Evolutionary conservation across 495 filamentous ascomycete genomes (phyloP).

Genomic region (Cudoniella acicularis): DNA sequence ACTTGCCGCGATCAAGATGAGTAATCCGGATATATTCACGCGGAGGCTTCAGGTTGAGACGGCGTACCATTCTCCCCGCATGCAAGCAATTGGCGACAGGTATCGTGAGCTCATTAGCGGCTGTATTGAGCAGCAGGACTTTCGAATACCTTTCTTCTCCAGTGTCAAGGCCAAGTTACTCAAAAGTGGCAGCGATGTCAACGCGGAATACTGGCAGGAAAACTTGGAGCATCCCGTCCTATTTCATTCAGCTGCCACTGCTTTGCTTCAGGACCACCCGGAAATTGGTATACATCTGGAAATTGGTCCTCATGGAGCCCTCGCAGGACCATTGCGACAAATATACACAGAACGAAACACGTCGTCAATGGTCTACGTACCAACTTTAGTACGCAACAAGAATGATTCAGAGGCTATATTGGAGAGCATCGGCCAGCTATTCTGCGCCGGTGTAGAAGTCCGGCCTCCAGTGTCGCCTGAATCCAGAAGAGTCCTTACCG

Average conservation of each 20-base stretch:
- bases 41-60: slow-evolving; percentile 46
- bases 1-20: slow-evolving; percentile 37
- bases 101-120: not conserved
- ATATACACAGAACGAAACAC: no score
- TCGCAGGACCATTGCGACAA: slow-evolving; percentile 56
- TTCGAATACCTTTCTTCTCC: not conserved
- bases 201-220: slow-evolving; percentile 11
- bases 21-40: slow-evolving; percentile 40
- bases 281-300: not conserved
- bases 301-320: slow-evolving; percentile 32
- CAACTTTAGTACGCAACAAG: no score
- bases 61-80: slow-evolving; percentile 1
- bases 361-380: no score
- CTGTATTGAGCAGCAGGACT: not conserved
- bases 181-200: not conserved
- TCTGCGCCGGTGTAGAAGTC: no score
- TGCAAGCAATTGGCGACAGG: not conserved
- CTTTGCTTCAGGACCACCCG: not conserved
- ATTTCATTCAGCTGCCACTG: not conserved
- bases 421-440: no score
- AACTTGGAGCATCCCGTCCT: slow-evolving; percentile 5
- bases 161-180: not conserved
- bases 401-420: no score
- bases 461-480: no score
- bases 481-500: no score